Conservation (phyloP, 331 rosid genomes). For the Malus hybrid region DNA sequence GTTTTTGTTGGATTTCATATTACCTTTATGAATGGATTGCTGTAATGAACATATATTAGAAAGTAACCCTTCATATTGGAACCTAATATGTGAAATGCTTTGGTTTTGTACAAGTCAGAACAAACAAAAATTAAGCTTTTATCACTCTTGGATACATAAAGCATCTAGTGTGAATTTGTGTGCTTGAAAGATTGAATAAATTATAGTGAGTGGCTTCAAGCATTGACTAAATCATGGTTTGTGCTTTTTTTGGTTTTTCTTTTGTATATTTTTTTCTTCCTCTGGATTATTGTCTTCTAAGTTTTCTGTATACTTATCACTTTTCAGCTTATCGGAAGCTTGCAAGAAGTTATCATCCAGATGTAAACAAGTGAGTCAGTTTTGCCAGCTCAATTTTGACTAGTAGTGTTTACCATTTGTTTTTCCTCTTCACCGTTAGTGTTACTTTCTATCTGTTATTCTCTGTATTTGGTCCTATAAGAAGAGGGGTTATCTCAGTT, state of each 20-base stretch:
- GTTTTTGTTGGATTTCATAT: background rate
- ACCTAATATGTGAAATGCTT: background rate
- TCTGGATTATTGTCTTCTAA: background rate
- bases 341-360: conserved; percentile 92
- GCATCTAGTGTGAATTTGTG: background rate
- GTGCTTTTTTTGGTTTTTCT: background rate
- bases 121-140: background rate
- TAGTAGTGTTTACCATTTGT: background rate
- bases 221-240: background rate
- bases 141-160: background rate
- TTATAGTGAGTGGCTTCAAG: background rate
- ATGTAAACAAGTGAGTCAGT: conserved; percentile 88
- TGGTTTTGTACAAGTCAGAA: background rate
- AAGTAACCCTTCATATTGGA: background rate
- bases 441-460: background rate
- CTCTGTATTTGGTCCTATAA: background rate
- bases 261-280: background rate
- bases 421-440: background rate
- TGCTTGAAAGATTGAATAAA: background rate
- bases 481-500: background rate
- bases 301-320: conserved; percentile 5
- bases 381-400: background rate
- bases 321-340: conserved; percentile 95
- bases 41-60: too few species aligned
- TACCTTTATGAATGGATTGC: background rate